Conservation (phyloP, 2,329 filamentous ascomycete species). For the Phoma sp. region DNA sequence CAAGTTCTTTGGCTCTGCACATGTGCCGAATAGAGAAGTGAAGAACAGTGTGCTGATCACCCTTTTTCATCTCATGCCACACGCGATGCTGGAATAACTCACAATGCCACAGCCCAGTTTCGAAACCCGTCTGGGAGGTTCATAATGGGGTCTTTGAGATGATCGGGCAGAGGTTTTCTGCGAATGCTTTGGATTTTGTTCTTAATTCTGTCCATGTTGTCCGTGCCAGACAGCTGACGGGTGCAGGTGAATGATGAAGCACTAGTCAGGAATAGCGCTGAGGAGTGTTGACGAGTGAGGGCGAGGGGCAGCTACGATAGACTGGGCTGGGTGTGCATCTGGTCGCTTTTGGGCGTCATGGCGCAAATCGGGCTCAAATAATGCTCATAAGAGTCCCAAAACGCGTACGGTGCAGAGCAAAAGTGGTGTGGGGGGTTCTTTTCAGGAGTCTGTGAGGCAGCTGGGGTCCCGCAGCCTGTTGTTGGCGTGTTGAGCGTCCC, state of each 20-base stretch:
- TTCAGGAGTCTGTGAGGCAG: background rate
- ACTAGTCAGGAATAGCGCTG: constrained; percentile 19
- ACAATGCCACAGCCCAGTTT: constrained; percentile 52
- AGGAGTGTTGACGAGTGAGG: constrained; percentile 18
- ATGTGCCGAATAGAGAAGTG: too few species aligned
- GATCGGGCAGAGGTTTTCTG: constrained; percentile 31
- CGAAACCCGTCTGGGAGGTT: constrained; percentile 38
- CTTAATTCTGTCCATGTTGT: constrained; percentile 45
- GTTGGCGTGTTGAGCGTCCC: constrained; percentile 6
- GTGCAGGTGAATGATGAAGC: constrained; percentile 24
- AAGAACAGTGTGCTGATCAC: background rate
- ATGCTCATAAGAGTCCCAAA: background rate
- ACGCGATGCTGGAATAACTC: constrained; percentile 13
- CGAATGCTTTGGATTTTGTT: constrained; percentile 36
- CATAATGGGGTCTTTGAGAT: constrained; percentile 32
- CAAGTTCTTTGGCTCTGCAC: background rate
- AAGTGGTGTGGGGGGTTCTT: background rate
- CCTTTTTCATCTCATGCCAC: background rate
- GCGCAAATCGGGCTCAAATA: constrained; percentile 6
- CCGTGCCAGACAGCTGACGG: constrained; percentile 28
- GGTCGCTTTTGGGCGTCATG: constrained; percentile 18
- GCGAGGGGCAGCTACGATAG: constrained; percentile 12
- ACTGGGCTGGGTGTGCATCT: constrained; percentile 8
- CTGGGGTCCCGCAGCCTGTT: constrained; percentile 2
- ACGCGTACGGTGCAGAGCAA: background rate